phyloP scores from a whole-genome alignment of 2,329 filamentous ascomycete species.

The Graphilbum fragrans region DNA sequence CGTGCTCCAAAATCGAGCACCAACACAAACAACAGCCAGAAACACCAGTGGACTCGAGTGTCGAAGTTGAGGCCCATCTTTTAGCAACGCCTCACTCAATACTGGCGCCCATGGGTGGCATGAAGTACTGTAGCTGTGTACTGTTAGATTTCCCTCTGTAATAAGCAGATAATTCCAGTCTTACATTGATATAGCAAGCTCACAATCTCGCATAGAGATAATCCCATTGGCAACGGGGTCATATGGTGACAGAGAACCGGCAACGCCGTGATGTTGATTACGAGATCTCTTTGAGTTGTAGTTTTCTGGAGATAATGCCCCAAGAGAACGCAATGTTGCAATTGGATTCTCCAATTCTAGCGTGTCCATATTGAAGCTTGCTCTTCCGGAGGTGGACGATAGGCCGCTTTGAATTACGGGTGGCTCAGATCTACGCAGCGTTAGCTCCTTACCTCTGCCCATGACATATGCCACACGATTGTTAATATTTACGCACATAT shows the following conservation, averaged over 20 bases:
- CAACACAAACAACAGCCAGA: conserved; percentile 1
- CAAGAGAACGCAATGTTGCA: conserved; percentile 1
- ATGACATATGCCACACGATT: no score
- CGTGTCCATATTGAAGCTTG: conserved; percentile 2
- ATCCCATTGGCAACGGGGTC: neutral
- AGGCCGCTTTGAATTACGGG: no score
- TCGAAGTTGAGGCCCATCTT: neutral
- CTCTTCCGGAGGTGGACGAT: no score
- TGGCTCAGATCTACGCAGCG: no score
- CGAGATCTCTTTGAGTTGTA: neutral
- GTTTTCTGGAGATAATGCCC: conserved; percentile 1
- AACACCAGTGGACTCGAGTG: neutral
- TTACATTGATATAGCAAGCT: neutral
- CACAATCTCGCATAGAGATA: neutral
- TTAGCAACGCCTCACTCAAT: neutral
- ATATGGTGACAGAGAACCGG: neutral
- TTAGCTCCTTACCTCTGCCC: no score
- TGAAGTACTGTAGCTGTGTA: no score
- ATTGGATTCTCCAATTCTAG: neutral
- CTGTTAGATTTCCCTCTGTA: neutral
- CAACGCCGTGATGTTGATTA: no score
- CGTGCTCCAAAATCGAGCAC: neutral
- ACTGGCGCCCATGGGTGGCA: conserved; percentile 2
- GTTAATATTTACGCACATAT: no score
- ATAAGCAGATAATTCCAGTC: neutral